phyloP scores from a whole-genome alignment of 441 rosid genomes.

The Isatis lusitanica region DNA sequence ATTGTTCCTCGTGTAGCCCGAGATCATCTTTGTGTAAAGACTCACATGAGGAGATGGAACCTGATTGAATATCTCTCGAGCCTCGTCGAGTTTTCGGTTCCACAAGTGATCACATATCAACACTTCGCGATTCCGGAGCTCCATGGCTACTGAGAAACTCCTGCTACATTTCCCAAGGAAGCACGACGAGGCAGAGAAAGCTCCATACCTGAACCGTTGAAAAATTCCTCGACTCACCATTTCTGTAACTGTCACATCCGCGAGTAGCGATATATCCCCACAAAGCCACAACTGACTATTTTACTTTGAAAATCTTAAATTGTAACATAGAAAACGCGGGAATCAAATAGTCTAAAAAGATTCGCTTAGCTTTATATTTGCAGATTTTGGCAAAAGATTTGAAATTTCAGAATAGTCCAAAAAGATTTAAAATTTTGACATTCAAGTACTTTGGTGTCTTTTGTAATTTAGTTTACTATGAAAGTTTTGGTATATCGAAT shows the following conservation, averaged over 20 bases:
- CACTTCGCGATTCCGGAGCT: constrained; percentile 26
- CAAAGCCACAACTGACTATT: not conserved
- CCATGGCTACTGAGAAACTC: not conserved
- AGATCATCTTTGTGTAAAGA: constrained; percentile 52
- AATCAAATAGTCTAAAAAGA: too few relatives aligned
- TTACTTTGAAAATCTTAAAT: too few relatives aligned
- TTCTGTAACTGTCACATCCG: not conserved
- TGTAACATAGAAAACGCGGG: too few relatives aligned
- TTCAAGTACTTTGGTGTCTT: too few relatives aligned
- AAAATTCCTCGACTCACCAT: constrained; percentile 6
- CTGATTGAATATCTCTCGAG: constrained; percentile 44
- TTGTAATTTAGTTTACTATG: too few relatives aligned
- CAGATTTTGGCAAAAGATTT: too few relatives aligned
- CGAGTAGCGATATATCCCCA: not conserved
- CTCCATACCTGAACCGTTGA: not conserved
- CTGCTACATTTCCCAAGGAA: not conserved
- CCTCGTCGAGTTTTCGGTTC: constrained; percentile 50
- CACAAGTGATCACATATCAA: constrained; percentile 46
- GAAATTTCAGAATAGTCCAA: too few relatives aligned
- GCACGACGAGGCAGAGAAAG: not conserved
- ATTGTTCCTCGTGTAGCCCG: constrained; percentile 35
- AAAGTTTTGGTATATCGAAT: too few relatives aligned
- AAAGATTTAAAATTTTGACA: too few relatives aligned
- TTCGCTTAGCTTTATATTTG: too few relatives aligned
- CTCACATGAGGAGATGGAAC: constrained; percentile 41